Conservation (phyloP, 1,284 basidiomycete genomes). For the Microbotryum intermedium region DNA sequence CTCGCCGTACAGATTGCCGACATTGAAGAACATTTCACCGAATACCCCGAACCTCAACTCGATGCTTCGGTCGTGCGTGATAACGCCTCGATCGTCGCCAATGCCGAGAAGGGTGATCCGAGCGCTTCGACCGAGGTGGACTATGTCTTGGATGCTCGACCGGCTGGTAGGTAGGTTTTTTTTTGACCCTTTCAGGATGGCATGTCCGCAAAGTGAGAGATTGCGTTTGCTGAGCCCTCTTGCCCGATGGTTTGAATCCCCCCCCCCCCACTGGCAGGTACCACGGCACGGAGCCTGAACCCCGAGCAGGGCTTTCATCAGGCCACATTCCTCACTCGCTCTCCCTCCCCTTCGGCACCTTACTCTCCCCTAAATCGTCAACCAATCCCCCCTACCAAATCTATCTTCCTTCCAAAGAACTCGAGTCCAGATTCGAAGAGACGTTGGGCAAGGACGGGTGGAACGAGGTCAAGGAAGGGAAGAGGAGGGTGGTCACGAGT, state of each 20-base stretch:
- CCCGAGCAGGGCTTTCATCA: conserved; percentile 72
- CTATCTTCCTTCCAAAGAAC: conserved; percentile 50
- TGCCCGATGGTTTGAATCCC: too few species aligned
- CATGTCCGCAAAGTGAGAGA: too few species aligned
- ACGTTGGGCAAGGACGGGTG: conserved; percentile 53
- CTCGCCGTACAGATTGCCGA: neutral
- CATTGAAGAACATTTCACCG: conserved; percentile 22
- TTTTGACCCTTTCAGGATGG: too few species aligned
- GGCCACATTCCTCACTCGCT: conserved; percentile 87
- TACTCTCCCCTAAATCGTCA: conserved; percentile 52
- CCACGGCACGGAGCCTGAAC: conserved; percentile 72
- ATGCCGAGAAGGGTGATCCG: conserved; percentile 45
- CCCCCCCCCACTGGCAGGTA: too few species aligned
- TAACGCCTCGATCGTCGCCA: conserved; percentile 74
- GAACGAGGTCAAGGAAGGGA: conserved; percentile 49
- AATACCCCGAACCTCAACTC: conserved; percentile 20
- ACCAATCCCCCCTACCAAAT: conserved; percentile 51
- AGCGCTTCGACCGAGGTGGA: conserved; percentile 46
- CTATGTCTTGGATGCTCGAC: conserved; percentile 78
- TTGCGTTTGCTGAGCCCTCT: too few species aligned
- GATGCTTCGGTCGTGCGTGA: conserved; percentile 32
- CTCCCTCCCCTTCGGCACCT: conserved; percentile 72
- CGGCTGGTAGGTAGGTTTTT: conserved; percentile 60
- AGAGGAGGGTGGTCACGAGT: conserved; percentile 50
- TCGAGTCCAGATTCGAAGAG: conserved; percentile 54